phyloP scores from a whole-genome alignment of 768 basidiomycete species.

The Lentinula edodes region DNA sequence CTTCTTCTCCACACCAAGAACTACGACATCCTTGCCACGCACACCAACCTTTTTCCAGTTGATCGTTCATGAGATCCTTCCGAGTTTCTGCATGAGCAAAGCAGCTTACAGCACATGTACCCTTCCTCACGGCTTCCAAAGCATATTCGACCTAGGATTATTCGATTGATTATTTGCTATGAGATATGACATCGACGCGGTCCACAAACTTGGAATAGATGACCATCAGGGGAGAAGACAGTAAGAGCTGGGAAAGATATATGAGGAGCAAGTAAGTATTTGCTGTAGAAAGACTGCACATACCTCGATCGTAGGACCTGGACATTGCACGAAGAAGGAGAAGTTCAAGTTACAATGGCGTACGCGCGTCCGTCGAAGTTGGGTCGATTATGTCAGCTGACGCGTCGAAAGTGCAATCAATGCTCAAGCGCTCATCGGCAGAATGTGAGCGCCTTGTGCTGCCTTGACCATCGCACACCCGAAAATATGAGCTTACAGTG shows the following conservation, averaged over 20 bases:
- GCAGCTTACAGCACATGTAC: constrained; percentile 85
- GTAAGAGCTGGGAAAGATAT: constrained; percentile 65
- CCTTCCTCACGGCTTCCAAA: constrained; percentile 93
- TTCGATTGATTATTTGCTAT: constrained; percentile 6
- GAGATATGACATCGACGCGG: constrained; percentile 18
- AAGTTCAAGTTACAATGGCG: constrained; percentile 12
- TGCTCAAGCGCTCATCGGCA: neutral
- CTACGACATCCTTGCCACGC: constrained; percentile 89
- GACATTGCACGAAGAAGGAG: constrained; percentile 50
- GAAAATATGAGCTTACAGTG: constrained; percentile 32
- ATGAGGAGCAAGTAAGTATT: neutral
- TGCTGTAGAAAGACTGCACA: constrained; percentile 9
- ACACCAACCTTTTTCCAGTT: constrained; percentile 73
- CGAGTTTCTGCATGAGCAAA: neutral
- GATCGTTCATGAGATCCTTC: neutral
- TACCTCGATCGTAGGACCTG: constrained; percentile 97
- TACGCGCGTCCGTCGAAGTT: constrained; percentile 45
- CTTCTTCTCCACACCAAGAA: constrained; percentile 99
- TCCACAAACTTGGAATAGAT: constrained; percentile 83
- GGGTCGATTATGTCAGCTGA: constrained; percentile 19
- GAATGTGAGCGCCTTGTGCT: too few relatives aligned
- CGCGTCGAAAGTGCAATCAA: neutral
- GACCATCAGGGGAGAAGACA: constrained; percentile 98
- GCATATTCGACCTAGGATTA: constrained; percentile 90
- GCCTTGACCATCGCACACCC: neutral